Evolutionary conservation across 2,329 filamentous ascomycete genomes (phyloP), one percentile per base, ranked within the genome.

Genomic region (Cryphonectria radicalis): DNA sequence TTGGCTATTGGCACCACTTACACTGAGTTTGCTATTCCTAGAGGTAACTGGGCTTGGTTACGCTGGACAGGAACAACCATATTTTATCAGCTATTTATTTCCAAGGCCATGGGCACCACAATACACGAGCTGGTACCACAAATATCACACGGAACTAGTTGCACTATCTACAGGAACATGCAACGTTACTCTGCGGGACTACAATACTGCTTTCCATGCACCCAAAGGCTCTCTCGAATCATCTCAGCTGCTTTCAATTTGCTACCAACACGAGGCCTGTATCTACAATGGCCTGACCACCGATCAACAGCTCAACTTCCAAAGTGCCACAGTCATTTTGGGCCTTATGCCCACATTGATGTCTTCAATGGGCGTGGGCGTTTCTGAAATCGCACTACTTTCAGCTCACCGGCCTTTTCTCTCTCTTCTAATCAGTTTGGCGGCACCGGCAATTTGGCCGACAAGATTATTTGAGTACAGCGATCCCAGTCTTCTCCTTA

Each of bases 281-380:
- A 13, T 65, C 35, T 65, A 32, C 17, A 32, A 65, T 50, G 63
- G 43, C 42, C 43, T 65, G n/a, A 50, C 63, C 10, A 65, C 63
- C 43, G 42, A 65, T 10, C n/a, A 50, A 32, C 63, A 64, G 14
- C 63, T 65, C 40, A 65, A 65, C 25, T 65, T 65, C 63, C 63
- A 65, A 35, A 53, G 42, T 43, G 63, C 63, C 22, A 25, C 40
- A 22, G 43, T 65, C 25, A 50, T 50, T 19, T 50, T 50, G 17
- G 63, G 63, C 63, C 19, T 65, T 32, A 8, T 65, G 25, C 63
- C 43, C 22, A 65, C 63, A 11, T n/a, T 65, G 42, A 53, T 65
- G 42, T 35, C 63, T 28, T 65, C 42, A 25, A 50, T 65, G 17
- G 43, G 63, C 8, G n/a, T 55, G n/a, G 53, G 63, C 43, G 32